Percentiles rank a stretch among this genome's conserved stretches.
Evolutionary conservation across 2,329 filamentous ascomycete species (phyloP).

Genomic region (Curvularia spicifera): DNA sequence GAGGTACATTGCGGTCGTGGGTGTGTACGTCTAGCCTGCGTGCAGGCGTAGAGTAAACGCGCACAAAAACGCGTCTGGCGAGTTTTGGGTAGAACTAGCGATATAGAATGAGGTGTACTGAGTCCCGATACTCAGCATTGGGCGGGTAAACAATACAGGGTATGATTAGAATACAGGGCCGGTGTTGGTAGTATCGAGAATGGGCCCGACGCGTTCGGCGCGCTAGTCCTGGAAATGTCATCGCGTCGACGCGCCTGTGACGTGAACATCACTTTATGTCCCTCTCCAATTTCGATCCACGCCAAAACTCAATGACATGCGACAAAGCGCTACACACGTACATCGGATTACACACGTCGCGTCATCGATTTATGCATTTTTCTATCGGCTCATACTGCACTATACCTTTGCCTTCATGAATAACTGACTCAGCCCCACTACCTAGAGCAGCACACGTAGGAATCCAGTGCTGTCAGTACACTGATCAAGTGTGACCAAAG

Average conservation of each 20-base stretch:
- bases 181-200: slow-evolving; percentile 25
- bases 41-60: slow-evolving; percentile 25
- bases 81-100: slow-evolving; percentile 21
- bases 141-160: slow-evolving; percentile 26
- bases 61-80: slow-evolving; percentile 36
- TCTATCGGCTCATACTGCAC: not conserved
- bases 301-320: not conserved
- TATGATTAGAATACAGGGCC: slow-evolving; percentile 21
- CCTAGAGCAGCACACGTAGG: not conserved
- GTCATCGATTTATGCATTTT: not conserved
- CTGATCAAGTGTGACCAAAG: not conserved
- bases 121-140: slow-evolving; percentile 16
- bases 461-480: not conserved
- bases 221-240: slow-evolving; percentile 24
- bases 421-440: not conserved
- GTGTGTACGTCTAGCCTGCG: slow-evolving; percentile 24
- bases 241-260: slow-evolving; percentile 26
- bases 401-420: not conserved
- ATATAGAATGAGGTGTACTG: slow-evolving; percentile 25
- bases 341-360: not conserved
- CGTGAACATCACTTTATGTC: slow-evolving; percentile 25
- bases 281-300: slow-evolving; percentile 20
- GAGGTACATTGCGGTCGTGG: slow-evolving; percentile 76
- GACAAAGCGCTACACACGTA: not conserved
- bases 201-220: slow-evolving; percentile 31